Percentiles rank a stretch among this genome's conserved stretches.
These are phyloP conservation scores for Rhododendron molle DNA, from an alignment of 148 eudicot species.

Conservation along the genomic window DNA sequence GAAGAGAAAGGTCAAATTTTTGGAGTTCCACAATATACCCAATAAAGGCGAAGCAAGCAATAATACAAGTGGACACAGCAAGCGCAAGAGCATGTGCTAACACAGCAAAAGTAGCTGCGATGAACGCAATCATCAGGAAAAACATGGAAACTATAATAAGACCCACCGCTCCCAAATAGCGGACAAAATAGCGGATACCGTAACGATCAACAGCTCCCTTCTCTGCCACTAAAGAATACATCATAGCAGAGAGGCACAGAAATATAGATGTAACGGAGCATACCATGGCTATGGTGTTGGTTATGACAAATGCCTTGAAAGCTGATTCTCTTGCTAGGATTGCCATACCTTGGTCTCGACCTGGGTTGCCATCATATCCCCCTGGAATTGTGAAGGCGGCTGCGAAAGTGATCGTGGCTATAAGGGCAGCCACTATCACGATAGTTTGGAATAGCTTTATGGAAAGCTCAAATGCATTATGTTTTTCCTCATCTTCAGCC, in stretches of 20 bases:
- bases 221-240: rapidly evolving
- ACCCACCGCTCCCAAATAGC: not conserved
- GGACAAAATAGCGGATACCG: rapidly evolving
- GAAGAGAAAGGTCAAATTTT: too few species aligned
- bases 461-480: rapidly evolving
- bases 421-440: too few species aligned
- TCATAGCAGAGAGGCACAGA: not conserved
- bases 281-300: not conserved
- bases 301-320: not conserved
- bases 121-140: not conserved
- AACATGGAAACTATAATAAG: not conserved
- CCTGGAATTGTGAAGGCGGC: not conserved
- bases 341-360: not conserved
- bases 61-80: not conserved
- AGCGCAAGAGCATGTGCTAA: not conserved
- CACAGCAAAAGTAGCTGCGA: not conserved
- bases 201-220: too few species aligned
- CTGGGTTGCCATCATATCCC: not conserved
- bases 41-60: not conserved
- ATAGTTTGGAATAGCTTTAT: too few species aligned
- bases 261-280: not conserved
- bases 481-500: rapidly evolving
- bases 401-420: not conserved
- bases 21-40: too few species aligned
- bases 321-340: not conserved